Percentiles rank a stretch among this genome's conserved stretches.
phyloP scores from a whole-genome alignment of 2,329 filamentous ascomycete species.

The Passalora sequoiae region DNA sequence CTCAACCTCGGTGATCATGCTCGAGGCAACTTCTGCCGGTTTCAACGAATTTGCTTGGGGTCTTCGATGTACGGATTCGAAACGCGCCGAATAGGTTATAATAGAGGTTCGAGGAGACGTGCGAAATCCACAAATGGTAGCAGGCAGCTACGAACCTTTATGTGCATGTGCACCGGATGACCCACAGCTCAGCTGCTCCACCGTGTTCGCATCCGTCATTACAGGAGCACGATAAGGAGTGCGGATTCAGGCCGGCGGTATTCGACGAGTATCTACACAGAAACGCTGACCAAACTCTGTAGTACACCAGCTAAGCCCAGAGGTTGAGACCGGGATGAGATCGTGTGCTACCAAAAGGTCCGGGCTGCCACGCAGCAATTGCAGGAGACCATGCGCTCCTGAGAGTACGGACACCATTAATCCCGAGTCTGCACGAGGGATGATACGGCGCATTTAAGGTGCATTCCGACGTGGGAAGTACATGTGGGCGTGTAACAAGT shows the following conservation, averaged over 20 bases:
- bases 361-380: slow-evolving; percentile 5
- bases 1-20: slow-evolving; percentile 29
- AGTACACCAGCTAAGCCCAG: not conserved
- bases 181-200: slow-evolving; percentile 12
- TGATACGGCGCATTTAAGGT: no score
- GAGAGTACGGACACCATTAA: not conserved
- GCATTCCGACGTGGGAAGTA: not conserved
- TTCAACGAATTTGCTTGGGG: no score
- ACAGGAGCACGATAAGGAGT: slow-evolving; percentile 17
- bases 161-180: slow-evolving; percentile 8
- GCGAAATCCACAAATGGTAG: no score
- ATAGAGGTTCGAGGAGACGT: not conserved
- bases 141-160: no score
- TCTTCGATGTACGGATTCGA: no score
- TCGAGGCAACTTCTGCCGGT: no score
- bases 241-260: slow-evolving; percentile 12
- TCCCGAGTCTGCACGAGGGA: no score
- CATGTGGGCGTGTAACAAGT: slow-evolving; percentile 6
- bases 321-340: not conserved
- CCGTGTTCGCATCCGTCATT: slow-evolving; percentile 6
- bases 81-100: no score
- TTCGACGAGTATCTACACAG: slow-evolving; percentile 10
- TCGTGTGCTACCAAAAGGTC: slow-evolving; percentile 3
- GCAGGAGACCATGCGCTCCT: no score
- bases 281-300: not conserved